Conservation (phyloP, 495 filamentous ascomycete species). For the Daldinia concentrica region DNA sequence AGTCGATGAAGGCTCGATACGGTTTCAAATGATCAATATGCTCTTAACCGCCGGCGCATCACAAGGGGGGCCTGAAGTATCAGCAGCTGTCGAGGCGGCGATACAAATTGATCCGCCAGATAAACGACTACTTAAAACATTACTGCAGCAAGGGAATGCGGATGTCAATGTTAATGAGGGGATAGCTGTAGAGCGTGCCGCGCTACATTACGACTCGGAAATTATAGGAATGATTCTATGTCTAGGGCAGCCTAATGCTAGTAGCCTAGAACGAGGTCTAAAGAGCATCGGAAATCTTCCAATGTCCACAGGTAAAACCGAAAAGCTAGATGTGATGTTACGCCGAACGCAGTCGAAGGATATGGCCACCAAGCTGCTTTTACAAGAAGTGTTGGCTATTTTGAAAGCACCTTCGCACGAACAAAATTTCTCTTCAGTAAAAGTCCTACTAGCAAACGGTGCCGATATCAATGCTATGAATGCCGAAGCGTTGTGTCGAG, state of each 20-base stretch:
- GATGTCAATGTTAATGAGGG: constrained; percentile 56
- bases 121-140: constrained; percentile 47
- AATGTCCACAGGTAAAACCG: constrained; percentile 47
- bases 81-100: constrained; percentile 47
- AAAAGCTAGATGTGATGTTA: constrained; percentile 52
- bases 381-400: constrained; percentile 53
- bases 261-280: constrained; percentile 48
- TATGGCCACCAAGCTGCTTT: constrained; percentile 45
- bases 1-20: constrained; percentile 38
- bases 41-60: constrained; percentile 52
- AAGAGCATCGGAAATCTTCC: constrained; percentile 46
- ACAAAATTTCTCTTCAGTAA: constrained; percentile 47
- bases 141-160: constrained; percentile 54
- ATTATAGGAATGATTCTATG: constrained; percentile 56
- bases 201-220: constrained; percentile 46
- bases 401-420: constrained; percentile 42
- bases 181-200: constrained; percentile 48
- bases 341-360: constrained; percentile 50
- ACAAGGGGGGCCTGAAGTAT: constrained; percentile 46
- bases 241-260: constrained; percentile 48
- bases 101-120: constrained; percentile 50
- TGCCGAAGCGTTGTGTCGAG: constrained; percentile 52
- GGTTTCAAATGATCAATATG: constrained; percentile 53
- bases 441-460: constrained; percentile 52
- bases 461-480: constrained; percentile 56